These are phyloP conservation scores for Digitaria exilis DNA, from an alignment of 202 grass and related monocot species.

Conservation along the genomic window DNA sequence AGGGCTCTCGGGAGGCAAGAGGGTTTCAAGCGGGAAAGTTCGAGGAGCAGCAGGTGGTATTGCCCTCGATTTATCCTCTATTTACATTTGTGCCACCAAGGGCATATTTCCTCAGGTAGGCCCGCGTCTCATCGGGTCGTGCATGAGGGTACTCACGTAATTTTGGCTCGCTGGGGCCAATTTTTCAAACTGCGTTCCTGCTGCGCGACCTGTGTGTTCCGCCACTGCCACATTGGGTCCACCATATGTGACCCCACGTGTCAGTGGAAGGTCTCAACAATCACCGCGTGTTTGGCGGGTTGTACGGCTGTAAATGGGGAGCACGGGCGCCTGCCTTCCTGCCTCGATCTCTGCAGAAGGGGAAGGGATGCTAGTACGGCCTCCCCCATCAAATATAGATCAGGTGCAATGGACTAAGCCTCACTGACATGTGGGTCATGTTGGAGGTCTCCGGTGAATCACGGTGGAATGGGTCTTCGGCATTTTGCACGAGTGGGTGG, in stretches of 20 bases:
- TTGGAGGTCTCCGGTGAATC: rapidly evolving
- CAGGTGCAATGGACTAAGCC: background rate
- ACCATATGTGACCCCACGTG: rapidly evolving
- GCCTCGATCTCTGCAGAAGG: conserved; percentile 28
- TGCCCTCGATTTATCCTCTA: background rate
- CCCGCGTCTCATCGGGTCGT: background rate
- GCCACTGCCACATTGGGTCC: rapidly evolving
- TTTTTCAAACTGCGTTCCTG: background rate
- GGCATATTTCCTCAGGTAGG: background rate
- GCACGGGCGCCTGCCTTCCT: conserved; percentile 5
- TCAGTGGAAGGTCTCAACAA: rapidly evolving
- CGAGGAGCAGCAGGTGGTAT: background rate
- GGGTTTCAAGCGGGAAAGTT: conserved; percentile 59
- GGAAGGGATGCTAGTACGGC: background rate
- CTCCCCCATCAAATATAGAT: too few species aligned
- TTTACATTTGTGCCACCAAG: conserved; percentile 28
- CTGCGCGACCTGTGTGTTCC: background rate
- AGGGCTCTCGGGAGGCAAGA: background rate
- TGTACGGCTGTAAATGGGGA: conserved; percentile 23
- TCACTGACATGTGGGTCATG: rapidly evolving
- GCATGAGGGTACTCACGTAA: background rate
- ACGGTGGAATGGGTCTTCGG: background rate
- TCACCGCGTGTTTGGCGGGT: background rate
- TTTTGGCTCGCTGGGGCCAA: background rate
- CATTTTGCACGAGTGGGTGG: background rate